Base-by-base conservation (phyloP, 257 asterid genomes). In the Fraxinus pennsylvanica region DNA sequence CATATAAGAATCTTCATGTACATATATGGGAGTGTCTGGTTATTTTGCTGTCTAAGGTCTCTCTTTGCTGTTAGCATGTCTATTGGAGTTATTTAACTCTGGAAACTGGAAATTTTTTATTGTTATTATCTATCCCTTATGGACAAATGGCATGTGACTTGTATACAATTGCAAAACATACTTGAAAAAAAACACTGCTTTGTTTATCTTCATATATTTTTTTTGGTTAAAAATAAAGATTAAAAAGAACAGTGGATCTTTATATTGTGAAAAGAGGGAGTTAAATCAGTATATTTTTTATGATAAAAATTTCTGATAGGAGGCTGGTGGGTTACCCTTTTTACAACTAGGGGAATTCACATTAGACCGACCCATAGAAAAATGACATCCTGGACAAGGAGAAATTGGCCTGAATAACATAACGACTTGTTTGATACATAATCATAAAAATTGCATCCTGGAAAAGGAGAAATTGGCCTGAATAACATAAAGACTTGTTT, bases 61-160 rank as follows among this genome's bases (percentile, higher is more conserved):
- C 5, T 43, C 52, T 43, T 43, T 43, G 52, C 69, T 63, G 19
- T 63, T 63, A 25, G 9, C 43, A 19, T 43, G 38, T 22, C 45
- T 71, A 38, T 74, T 72, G 75, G 77, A 47, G 72, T 14, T 72
- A 41, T 69, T 79, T 22, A 75, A 74, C 43, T 45, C 72, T 75
- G 50, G 74, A 43, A 36, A 27, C 65, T 47, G 38, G 22, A 71
- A 52, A 67, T 32, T 66, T 73, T 30, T 8, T 70, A n/a, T 79
- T 68, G 79, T 69, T 32, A 21, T 54, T 75, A 41, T 25, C 17
- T 57, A 29, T 66, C 36, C 59, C 38, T 66, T 12, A 54, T 50
- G 45, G 27, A 13, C 43, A n/a, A 39, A 38, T 21, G 14, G 27
- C 10, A 54, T 15, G 27, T 73, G 32, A 33, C 22, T 25, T 36